Evolutionary conservation across 805 yeast genomes (phyloP), one percentile per base, ranked within the genome.

Genomic region (Candida koratica): DNA sequence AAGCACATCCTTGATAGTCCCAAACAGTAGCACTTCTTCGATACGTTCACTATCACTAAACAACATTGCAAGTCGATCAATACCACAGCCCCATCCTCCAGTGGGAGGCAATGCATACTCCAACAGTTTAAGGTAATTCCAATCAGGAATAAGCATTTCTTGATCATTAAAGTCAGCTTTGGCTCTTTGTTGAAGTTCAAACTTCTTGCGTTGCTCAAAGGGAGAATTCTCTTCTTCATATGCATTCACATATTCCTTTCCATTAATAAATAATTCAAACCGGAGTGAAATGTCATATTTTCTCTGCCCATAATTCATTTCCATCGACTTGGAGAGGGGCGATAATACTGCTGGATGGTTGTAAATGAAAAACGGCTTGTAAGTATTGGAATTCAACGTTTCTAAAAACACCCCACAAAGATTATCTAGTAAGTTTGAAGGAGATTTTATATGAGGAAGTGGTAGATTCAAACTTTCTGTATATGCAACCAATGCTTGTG

Each of bases 141-240:
- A 61, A 55, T 93, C 98, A 0, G 94, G 85, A 0, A 81, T 54
- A 24, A 82, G 64, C 4, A 79, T 58, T 42, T 87, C 96, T 4
- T 52, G 48, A 49, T 84, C 94, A 3, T 70, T 59, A 38, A 53
- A 73, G 6, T 64, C 61, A 1, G 56, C 60, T 34, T 74, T 74
- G 22, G 72, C 60, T 3, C 45, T 39, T 29, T 72, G 74, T 51
- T 90, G 97, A 3, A 55, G 44, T 39, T 59, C 44, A 51, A 90
- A 85, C 48, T 88, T 88, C 2, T 41, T 45, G 4, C 59, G 51
- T 56, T 93, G 99, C 19, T 64, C 68, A 40, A 70, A 70, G 0
- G 98, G 98, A 26, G 81, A 77, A 58, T 93, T 93, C 53, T 93
- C 97, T 58, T 93, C 99, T 48, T 93, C 98, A 55, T 93, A 93